Conservation (phyloP, 2,329 filamentous ascomycete genomes). For the Torrubiellomyces zombiae region DNA sequence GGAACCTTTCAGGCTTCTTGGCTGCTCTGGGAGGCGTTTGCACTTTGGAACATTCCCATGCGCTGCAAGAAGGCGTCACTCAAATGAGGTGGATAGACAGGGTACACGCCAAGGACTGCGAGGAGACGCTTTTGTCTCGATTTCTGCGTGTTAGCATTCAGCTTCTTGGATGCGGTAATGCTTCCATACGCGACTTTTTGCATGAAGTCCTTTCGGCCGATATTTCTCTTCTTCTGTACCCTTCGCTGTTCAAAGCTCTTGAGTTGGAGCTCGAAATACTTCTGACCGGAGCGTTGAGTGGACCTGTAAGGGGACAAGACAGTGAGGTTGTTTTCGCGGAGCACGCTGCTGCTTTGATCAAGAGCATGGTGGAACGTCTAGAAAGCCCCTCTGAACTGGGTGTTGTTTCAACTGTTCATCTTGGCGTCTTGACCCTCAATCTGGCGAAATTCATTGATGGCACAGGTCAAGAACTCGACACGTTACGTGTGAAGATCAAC, state of each 20-base stretch:
- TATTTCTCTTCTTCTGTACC: slow-evolving; percentile 42
- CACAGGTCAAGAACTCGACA: slow-evolving; percentile 35
- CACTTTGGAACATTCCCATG: slow-evolving; percentile 38
- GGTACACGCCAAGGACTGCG: slow-evolving; percentile 38
- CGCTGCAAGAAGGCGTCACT: slow-evolving; percentile 39
- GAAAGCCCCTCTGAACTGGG: slow-evolving; percentile 46
- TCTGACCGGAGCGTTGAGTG: slow-evolving; percentile 38
- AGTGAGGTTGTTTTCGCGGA: slow-evolving; percentile 50
- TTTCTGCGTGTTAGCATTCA: slow-evolving; percentile 49
- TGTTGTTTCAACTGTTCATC: slow-evolving; percentile 44
- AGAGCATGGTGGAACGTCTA: slow-evolving; percentile 45
- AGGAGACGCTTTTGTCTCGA: slow-evolving; percentile 41
- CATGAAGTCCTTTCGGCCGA: slow-evolving; percentile 50
- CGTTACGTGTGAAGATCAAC: slow-evolving; percentile 49
- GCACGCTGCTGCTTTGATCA: slow-evolving; percentile 47
- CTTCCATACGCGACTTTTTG: slow-evolving; percentile 49
- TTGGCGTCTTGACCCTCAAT: slow-evolving; percentile 45
- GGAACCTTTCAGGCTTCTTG: slow-evolving; percentile 52
- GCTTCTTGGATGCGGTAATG: slow-evolving; percentile 45
- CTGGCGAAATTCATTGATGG: slow-evolving; percentile 51
- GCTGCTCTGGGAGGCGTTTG: slow-evolving; percentile 51
- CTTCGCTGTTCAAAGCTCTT: slow-evolving; percentile 46
- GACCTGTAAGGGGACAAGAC: slow-evolving; percentile 35
- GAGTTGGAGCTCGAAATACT: slow-evolving; percentile 47
- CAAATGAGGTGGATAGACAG: slow-evolving; percentile 50